These are phyloP conservation scores for Breynia disticha DNA, from an alignment of 441 rosid genomes.

Conservation along the genomic window DNA sequence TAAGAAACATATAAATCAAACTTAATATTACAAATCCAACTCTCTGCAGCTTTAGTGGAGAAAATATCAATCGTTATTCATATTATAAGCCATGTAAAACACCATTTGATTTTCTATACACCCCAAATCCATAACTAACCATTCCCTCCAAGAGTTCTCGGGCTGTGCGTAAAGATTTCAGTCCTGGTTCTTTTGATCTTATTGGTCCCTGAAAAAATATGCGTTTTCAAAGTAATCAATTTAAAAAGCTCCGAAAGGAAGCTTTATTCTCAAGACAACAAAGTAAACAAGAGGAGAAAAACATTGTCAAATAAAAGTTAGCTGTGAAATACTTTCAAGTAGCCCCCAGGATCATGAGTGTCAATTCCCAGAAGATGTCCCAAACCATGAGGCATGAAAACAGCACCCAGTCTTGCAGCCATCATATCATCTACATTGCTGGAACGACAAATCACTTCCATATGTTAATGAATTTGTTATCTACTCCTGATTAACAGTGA, in stretches of 20 bases:
- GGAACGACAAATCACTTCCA: constrained; percentile 11
- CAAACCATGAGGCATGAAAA: constrained; percentile 71
- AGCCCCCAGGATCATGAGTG: constrained; percentile 95
- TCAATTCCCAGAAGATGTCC: constrained; percentile 75
- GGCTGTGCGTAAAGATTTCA: constrained; percentile 65
- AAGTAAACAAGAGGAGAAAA: neutral
- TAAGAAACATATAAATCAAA: too few species aligned
- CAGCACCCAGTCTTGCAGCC: constrained; percentile 66
- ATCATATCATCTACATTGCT: constrained; percentile 81
- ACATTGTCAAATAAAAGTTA: neutral
- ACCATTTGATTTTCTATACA: too few species aligned
- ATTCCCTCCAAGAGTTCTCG: constrained; percentile 75
- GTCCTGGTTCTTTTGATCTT: constrained; percentile 70
- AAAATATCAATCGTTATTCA: too few species aligned
- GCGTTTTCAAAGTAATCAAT: constrained; percentile 8
- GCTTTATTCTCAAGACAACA: neutral
- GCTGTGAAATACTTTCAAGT: constrained; percentile 37
- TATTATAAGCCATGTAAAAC: too few species aligned
- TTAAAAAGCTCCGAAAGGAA: constrained; percentile 1
- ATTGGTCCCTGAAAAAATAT: constrained; percentile 48
- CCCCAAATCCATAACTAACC: constrained; percentile 29
- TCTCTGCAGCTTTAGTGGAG: too few species aligned
- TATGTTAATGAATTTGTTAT: constrained; percentile 8
- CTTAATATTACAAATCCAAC: too few species aligned
- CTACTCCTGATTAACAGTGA: constrained; percentile 12